Evolutionary conservation across 805 yeast species (phyloP).

Genomic region (Candida vaughaniae): DNA sequence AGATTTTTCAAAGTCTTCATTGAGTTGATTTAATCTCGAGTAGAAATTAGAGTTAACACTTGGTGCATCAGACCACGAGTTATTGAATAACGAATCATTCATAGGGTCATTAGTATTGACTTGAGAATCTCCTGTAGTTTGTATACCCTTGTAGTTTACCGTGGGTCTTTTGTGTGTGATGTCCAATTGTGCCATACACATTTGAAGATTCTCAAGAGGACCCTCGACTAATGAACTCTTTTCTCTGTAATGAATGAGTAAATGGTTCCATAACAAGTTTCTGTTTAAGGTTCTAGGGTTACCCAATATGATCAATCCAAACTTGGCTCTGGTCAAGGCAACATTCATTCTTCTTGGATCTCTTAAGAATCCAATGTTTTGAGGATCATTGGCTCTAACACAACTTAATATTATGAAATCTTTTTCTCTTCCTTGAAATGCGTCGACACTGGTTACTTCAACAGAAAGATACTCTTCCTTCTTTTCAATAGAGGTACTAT

Average conservation of each 20-base stretch:
- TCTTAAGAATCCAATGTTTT: slow-evolving; percentile 41
- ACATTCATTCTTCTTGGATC: slow-evolving; percentile 47
- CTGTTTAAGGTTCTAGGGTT: slow-evolving; percentile 75
- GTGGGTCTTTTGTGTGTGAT: slow-evolving; percentile 21
- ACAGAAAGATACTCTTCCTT: slow-evolving; percentile 65
- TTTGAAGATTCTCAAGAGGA: slow-evolving; percentile 72
- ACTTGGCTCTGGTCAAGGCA: slow-evolving; percentile 44
- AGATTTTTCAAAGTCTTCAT: slow-evolving; percentile 12
- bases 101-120: not conserved
- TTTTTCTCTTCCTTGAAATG: slow-evolving; percentile 45
- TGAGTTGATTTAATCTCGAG: slow-evolving; percentile 24
- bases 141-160: not conserved
- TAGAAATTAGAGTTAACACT: slow-evolving; percentile 34
- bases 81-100: not conserved
- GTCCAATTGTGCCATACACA: slow-evolving; percentile 58
- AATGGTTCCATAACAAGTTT: slow-evolving; percentile 74
- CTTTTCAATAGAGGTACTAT: slow-evolving; percentile 56
- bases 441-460: slow-evolving; percentile 68
- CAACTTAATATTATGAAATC: slow-evolving; percentile 43
- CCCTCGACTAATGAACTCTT: slow-evolving; percentile 91
- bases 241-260: slow-evolving; percentile 76
- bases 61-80: not conserved
- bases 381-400: slow-evolving; percentile 43
- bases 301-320: slow-evolving; percentile 61
- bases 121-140: not conserved